Evolutionary conservation across 495 filamentous ascomycete species (phyloP).

Genomic region (Pyrenopolyporus hunteri): DNA sequence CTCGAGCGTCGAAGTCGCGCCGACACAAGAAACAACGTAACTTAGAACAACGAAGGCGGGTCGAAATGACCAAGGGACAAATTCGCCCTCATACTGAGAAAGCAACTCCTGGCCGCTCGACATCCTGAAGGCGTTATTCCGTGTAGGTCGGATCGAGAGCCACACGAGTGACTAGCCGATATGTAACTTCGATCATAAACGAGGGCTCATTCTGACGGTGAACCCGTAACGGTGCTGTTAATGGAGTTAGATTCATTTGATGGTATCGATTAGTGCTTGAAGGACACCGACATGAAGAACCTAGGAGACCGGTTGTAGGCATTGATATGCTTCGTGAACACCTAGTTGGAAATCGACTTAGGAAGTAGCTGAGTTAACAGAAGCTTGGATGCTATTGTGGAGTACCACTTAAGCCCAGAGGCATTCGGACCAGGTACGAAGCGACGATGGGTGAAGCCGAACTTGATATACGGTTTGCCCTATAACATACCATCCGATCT

Average conservation of each 20-base stretch:
- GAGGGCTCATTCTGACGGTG: not conserved
- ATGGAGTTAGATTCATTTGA: not conserved
- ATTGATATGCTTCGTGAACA: not conserved
- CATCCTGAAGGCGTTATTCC: conserved; percentile 24
- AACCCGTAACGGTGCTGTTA: not conserved
- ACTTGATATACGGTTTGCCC: not conserved
- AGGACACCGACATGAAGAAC: not conserved
- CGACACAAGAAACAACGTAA: conserved; percentile 78
- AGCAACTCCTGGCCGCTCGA: conserved; percentile 22
- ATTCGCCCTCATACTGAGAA: conserved; percentile 43
- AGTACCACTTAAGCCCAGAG: conserved; percentile 5
- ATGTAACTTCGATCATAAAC: conserved; percentile 14
- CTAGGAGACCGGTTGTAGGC: not conserved
- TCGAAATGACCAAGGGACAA: conserved; percentile 61
- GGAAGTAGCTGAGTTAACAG: not conserved
- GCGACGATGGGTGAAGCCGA: conserved; percentile 1
- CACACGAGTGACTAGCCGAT: conserved; percentile 10
- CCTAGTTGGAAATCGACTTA: not conserved
- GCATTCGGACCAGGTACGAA: not conserved
- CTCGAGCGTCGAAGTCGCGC: conserved; percentile 79
- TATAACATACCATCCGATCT: not conserved
- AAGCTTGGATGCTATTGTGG: not conserved
- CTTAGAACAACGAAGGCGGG: conserved; percentile 72
- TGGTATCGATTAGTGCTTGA: not conserved
- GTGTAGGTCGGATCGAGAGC: not conserved